Percentiles rank a stretch among this genome's conserved stretches.
Conservation (phyloP, 495 filamentous ascomycete species). For the Aspergillus sparsus region DNA sequence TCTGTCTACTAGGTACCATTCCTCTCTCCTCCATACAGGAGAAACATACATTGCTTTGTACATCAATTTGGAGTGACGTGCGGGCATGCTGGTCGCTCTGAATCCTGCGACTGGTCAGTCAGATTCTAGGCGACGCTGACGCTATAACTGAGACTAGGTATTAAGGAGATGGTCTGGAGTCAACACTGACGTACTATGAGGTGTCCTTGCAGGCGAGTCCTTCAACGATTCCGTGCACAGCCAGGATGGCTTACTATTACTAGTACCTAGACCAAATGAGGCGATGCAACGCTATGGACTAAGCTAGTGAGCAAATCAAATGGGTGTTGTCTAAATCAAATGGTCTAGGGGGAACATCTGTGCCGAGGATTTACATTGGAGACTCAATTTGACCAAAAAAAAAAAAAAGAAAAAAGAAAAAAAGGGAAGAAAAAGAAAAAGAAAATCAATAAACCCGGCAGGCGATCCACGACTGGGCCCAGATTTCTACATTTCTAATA, state of each 20-base stretch:
- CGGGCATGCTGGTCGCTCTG: slow-evolving; percentile 22
- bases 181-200: slow-evolving; percentile 32
- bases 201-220: slow-evolving; percentile 28
- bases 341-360: slow-evolving; percentile 3
- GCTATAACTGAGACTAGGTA: slow-evolving; percentile 22
- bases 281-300: slow-evolving; percentile 20
- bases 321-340: slow-evolving; percentile 4
- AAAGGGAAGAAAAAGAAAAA: slow-evolving; percentile 3
- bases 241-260: slow-evolving; percentile 15
- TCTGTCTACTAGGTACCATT: slow-evolving; percentile 10
- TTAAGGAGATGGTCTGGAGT: slow-evolving; percentile 22
- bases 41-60: slow-evolving; percentile 19
- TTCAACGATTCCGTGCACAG: slow-evolving; percentile 17
- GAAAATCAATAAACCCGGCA: slow-evolving; percentile 10
- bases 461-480: slow-evolving; percentile 23
- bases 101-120: slow-evolving; percentile 22
- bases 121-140: slow-evolving; percentile 19
- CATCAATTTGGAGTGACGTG: slow-evolving; percentile 20
- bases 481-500: slow-evolving; percentile 18
- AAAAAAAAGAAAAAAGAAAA: slow-evolving; percentile 1
- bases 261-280: slow-evolving; percentile 12
- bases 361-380: slow-evolving; percentile 19
- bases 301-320: slow-evolving; percentile 15
- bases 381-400: slow-evolving; percentile 7
- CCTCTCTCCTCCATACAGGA: slow-evolving; percentile 7